Conservation (phyloP, 129 eudicot genomes). For the Escallonia rubra region DNA sequence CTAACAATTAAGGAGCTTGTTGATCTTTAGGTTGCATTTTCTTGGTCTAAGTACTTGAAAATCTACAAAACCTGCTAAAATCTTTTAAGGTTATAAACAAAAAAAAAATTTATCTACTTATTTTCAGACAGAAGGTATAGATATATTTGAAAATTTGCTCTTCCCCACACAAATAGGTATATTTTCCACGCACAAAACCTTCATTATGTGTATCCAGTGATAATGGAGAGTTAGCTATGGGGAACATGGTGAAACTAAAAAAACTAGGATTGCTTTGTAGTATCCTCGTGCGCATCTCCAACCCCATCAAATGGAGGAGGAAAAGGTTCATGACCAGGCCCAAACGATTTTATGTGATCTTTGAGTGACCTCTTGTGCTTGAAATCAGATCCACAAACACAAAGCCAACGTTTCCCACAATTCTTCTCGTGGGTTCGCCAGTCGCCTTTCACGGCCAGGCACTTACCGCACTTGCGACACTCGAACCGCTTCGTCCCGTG, state of each 20-base stretch:
- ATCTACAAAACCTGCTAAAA: no score
- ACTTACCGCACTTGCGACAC: constrained; percentile 76
- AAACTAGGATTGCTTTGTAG: not conserved
- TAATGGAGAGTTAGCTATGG: no score
- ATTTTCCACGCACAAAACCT: no score
- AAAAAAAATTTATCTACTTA: no score
- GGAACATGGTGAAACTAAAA: not conserved
- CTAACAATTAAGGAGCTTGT: no score
- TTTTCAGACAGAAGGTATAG: no score
- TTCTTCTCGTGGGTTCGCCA: constrained; percentile 96
- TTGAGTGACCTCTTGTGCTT: constrained; percentile 90
- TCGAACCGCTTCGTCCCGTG: constrained; percentile 55
- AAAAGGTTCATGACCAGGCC: constrained; percentile 53
- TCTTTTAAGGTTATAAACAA: no score
- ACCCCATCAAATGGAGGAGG: constrained; percentile 26
- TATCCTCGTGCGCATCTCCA: not conserved
- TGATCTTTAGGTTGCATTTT: no score
- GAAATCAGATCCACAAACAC: constrained; percentile 80
- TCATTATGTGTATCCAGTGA: no score
- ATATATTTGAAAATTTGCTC: no score
- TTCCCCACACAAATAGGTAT: no score
- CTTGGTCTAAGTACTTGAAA: no score
- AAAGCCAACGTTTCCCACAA: constrained; percentile 86
- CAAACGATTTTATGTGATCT: constrained; percentile 72
- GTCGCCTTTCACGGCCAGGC: constrained; percentile 78